Evolutionary conservation across 2,329 filamentous ascomycete genomes (phyloP), one percentile per base, ranked within the genome.

Genomic region (Colletotrichum sp.): DNA sequence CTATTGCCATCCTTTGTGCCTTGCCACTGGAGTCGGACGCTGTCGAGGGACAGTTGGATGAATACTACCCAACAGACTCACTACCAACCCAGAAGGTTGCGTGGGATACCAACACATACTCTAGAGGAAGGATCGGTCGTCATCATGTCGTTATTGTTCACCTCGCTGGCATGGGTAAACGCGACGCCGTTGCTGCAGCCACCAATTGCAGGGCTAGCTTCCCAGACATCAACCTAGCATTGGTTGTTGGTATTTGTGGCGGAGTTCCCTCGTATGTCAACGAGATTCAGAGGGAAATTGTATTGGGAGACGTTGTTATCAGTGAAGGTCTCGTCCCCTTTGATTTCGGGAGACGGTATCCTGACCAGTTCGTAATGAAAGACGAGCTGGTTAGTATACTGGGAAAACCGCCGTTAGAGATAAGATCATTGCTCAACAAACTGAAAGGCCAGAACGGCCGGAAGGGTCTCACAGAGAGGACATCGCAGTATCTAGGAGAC

Each of bases 191-290:
- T 0, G 60, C 64, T 1, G 77, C 80, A 0, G 78, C 83, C 0
- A 74, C 80, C 1, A 78, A 77, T 34, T 74, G 87, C 18, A 80
- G 79, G 0, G 76, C 74, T 4, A 87, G 85, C 66, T 88, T 84
- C 56, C 72, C 75, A 0, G 73, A 75, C 3, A 71, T 88, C 6
- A 79, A 77, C 28, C 79, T 87, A 0, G 83, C 77, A 1, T 58
- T 88, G 1, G 39, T 88, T 0, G 82, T 85, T 2, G 87, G 86
- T 0, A 80, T 88, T 12, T 88, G 86, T 56, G 87, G 85, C 0
- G 86, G 83, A 18, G 79, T 84, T 3, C 85, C 85, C 1, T n/a
- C 36, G 36, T 39, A 39, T 36, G 0, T 55, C 16, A 48, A 15
- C 6, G 3, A 43, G 1, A 2, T 4, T 13, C 43, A 0, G 22